Evolutionary conservation across 2,329 filamentous ascomycete species (phyloP).

Genomic region (Chaetomium sp.): DNA sequence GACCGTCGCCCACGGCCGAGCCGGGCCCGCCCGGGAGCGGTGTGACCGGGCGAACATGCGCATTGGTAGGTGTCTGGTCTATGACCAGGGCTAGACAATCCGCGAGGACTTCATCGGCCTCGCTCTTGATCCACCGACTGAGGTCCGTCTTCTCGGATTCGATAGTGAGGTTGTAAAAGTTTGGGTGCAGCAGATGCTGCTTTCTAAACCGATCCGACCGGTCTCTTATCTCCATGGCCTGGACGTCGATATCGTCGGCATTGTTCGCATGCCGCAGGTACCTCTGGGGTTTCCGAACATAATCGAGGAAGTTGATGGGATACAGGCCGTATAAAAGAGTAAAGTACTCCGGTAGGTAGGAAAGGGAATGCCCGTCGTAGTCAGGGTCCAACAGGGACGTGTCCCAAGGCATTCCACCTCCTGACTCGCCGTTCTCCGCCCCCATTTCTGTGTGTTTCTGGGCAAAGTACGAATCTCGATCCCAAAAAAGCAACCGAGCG

Average conservation of each 20-base stretch:
- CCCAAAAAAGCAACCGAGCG: constrained; percentile 78
- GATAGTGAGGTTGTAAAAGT: constrained; percentile 77
- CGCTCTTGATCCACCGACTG: constrained; percentile 76
- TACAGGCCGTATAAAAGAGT: constrained; percentile 83
- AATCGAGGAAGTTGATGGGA: constrained; percentile 83
- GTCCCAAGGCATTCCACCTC: constrained; percentile 60
- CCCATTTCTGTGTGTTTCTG: constrained; percentile 46
- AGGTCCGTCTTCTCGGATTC: constrained; percentile 78
- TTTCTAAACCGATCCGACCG: constrained; percentile 74
- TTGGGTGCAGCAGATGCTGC: constrained; percentile 76
- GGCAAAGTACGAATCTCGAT: constrained; percentile 53
- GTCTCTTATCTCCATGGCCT: constrained; percentile 74
- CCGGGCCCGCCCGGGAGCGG: constrained; percentile 16
- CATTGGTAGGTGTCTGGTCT: constrained; percentile 6
- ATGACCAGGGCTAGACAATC: constrained; percentile 73
- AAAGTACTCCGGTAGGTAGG: constrained; percentile 73
- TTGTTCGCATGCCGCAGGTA: constrained; percentile 74
- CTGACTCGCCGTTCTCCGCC: constrained; percentile 39
- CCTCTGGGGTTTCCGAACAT: constrained; percentile 78
- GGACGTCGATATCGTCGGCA: constrained; percentile 74
- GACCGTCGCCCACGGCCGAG: constrained; percentile 16
- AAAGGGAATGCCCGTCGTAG: constrained; percentile 62
- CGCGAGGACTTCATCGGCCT: constrained; percentile 76
- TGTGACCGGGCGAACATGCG: constrained; percentile 15
- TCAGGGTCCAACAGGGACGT: constrained; percentile 63